Base-by-base conservation (phyloP, 305 asterid genomes). In the Striga hermonthica region DNA sequence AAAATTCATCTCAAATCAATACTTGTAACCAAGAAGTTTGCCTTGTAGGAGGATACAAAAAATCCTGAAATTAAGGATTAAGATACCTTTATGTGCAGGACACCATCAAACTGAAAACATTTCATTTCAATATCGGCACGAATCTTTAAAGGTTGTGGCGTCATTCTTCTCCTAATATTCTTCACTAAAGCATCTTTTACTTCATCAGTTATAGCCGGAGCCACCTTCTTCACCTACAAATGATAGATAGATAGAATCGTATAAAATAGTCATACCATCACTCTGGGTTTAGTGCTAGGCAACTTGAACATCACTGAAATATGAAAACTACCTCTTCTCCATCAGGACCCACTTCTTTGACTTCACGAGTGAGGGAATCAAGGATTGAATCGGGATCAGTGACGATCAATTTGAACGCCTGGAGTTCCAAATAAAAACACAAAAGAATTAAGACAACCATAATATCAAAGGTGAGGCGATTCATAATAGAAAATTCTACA, bases 151-250 rank as follows among this genome's bases (percentile, higher is more conserved):
- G 94, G 97, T 57, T 93, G 98, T 3, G 95, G 96, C 4, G 97
- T 89, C 98, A 93, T 93, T 81, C 97, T 83, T 80, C 98, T 90
- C 69, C 91, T 81, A 57, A 92, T 87, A 76, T 90, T 93, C 78
- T 90, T 88, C 64, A 90, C 82, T 66, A 90, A 65, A 56, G 96
- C 76, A 66, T 93, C 96, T 76, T 90, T 90, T 57, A 92, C 91
- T 76, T 86, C 90, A 64, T 87, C 91, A 9, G 88, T 40, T 62
- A 90, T 41, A 47, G 95, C 98, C 73, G 96, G 98, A 79, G 69
- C 95, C 79, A 88, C 89, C 76, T 86, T 90, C 50, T 81, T 84
- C 65, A 86, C 87, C 98, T 93, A 57, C 54, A 56, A 50, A 60
- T 62, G 37, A 50, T 22, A 22, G 31, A 22, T 22, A 22, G 31